These are phyloP conservation scores for Solanum ossicruentum DNA, from an alignment of 257 asterid species.

Conservation along the genomic window DNA sequence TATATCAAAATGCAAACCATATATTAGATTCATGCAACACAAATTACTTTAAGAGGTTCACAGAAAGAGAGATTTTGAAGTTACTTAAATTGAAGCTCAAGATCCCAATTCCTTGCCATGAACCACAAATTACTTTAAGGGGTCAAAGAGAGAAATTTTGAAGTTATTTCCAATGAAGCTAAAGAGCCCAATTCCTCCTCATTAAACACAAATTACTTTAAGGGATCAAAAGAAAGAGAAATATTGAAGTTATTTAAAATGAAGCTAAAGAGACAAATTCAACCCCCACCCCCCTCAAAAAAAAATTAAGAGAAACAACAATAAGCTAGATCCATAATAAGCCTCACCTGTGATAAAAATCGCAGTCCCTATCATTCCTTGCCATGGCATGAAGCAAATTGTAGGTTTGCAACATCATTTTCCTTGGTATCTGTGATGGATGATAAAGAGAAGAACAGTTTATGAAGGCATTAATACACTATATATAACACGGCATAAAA, in stretches of 20 bases:
- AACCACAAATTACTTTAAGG: neutral
- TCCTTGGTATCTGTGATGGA: conserved; percentile 69
- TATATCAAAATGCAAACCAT: neutral
- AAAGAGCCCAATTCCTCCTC: neutral
- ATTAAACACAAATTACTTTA: neutral
- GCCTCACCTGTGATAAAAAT: conserved; percentile 83
- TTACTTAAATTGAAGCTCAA: neutral
- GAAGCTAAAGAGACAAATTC: neutral
- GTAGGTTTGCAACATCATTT: conserved; percentile 90
- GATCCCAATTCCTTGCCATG: neutral
- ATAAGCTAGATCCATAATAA: neutral
- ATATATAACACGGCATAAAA: neutral
- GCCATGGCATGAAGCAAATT: conserved; percentile 85
- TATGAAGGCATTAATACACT: neutral
- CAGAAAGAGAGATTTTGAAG: neutral
- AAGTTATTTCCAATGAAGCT: neutral
- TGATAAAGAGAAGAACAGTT: neutral
- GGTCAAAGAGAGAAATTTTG: neutral
- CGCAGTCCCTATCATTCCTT: conserved; percentile 84
- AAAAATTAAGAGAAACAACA: neutral
- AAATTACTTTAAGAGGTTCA: neutral
- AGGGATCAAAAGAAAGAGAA: neutral
- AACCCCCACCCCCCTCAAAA: neutral
- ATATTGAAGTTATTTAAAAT: neutral
- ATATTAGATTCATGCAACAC: neutral